phyloP scores from a whole-genome alignment of 495 filamentous ascomycete genomes.

The Neurospora sp. region DNA sequence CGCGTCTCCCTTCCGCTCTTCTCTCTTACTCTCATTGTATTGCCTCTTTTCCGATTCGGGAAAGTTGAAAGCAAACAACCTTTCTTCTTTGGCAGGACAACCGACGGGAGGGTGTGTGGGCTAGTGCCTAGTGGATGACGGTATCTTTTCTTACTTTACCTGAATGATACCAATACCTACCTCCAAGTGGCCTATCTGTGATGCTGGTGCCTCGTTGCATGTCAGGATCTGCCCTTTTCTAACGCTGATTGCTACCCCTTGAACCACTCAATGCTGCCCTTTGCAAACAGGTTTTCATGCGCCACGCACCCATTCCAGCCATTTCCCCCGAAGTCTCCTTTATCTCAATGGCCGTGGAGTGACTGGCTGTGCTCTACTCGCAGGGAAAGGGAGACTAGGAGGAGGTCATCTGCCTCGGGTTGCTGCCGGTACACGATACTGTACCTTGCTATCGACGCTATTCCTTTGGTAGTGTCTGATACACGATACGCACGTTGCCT shows the following conservation, averaged over 20 bases:
- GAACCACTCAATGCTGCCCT: neutral
- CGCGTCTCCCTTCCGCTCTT: neutral
- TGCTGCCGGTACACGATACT: neutral
- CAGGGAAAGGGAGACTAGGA: neutral
- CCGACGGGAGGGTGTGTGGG: neutral
- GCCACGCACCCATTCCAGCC: neutral
- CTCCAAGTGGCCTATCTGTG: neutral
- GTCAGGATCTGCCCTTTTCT: neutral
- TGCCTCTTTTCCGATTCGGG: neutral
- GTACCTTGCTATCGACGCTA: constrained; percentile 8
- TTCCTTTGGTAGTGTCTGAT: neutral
- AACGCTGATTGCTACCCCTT: neutral
- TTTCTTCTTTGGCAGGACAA: constrained; percentile 3
- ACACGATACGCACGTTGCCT: neutral
- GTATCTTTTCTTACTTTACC: neutral
- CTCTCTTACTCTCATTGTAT: neutral
- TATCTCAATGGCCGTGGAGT: neutral
- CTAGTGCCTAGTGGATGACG: neutral
- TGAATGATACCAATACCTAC: neutral
- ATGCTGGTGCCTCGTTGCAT: neutral
- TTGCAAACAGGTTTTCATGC: neutral
- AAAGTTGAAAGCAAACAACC: constrained; percentile 2
- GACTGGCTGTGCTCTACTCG: neutral
- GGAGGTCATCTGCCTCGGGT: neutral
- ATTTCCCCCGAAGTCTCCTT: neutral